Evolutionary conservation across 345 rosid genomes (phyloP).

Genomic region (Eutrema yunnanense): DNA sequence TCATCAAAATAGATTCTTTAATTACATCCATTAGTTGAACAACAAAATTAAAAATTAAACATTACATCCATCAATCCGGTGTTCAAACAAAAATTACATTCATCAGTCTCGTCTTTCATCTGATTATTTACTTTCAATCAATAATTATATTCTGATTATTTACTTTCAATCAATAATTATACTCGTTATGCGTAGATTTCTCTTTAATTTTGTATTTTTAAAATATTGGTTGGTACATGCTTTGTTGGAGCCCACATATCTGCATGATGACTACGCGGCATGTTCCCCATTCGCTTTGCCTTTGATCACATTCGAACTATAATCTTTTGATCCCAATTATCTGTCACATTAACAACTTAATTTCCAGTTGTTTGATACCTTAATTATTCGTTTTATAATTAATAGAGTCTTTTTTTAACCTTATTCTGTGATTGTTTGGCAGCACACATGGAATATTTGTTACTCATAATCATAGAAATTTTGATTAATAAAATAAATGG

Average conservation of each 20-base stretch:
- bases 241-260: conserved; percentile 33
- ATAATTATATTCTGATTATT: conserved; percentile 7
- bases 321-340: conserved; percentile 23
- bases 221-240: conserved; percentile 25
- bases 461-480: not conserved
- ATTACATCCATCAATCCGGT: too few species aligned
- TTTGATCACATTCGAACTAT: conserved; percentile 18
- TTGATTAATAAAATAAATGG: not conserved
- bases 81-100: not conserved
- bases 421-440: conserved; percentile 12
- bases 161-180: not conserved
- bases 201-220: not conserved
- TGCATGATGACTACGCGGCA: conserved; percentile 41
- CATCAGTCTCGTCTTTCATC: not conserved
- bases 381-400: conserved; percentile 17
- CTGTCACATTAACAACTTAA: conserved; percentile 19
- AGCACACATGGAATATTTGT: conserved; percentile 5
- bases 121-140: not conserved
- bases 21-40: too few species aligned
- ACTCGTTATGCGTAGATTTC: conserved; percentile 5
- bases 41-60: too few species aligned
- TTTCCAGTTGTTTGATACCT: conserved; percentile 22
- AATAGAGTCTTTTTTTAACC: not conserved
- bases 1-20: conserved; percentile 1
- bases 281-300: conserved; percentile 28